A percentile compares a stretch with the other conserved stretches of the same genome.
These are phyloP conservation scores for Pyrenophora teres DNA, from an alignment of 2,329 filamentous ascomycete species.

Conservation along the genomic window DNA sequence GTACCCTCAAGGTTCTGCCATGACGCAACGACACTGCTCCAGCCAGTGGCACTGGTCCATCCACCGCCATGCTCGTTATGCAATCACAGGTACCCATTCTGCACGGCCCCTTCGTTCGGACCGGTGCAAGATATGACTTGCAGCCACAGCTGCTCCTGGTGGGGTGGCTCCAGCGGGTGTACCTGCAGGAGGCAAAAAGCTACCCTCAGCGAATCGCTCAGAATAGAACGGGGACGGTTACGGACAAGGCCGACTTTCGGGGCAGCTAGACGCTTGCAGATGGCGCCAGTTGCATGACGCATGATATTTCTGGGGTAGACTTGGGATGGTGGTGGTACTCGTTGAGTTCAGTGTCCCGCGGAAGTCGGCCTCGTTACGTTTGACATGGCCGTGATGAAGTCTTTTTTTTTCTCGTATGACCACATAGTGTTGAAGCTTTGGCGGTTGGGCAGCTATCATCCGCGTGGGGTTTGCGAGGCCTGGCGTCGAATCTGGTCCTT, in stretches of 20 bases:
- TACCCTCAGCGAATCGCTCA: slow-evolving; percentile 24
- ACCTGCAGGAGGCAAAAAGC: slow-evolving; percentile 39
- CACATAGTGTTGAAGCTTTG: too few relatives aligned
- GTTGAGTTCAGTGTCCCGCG: slow-evolving; percentile 20
- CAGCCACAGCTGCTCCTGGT: slow-evolving; percentile 20
- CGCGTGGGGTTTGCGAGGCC: too few relatives aligned
- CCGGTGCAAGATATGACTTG: slow-evolving; percentile 21
- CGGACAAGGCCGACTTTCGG: slow-evolving; percentile 24
- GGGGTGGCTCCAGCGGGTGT: slow-evolving; percentile 31
- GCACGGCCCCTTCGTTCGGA: slow-evolving; percentile 14
- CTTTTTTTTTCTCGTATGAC: too few relatives aligned
- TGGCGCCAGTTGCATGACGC: slow-evolving; percentile 26
- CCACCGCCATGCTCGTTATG: slow-evolving; percentile 2
- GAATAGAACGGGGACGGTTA: slow-evolving; percentile 21
- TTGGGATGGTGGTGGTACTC: slow-evolving; percentile 13
- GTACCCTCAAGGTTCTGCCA: background rate
- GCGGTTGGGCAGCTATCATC: too few relatives aligned
- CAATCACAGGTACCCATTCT: slow-evolving; percentile 5
- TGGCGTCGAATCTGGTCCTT: too few relatives aligned
- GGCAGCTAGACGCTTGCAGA: slow-evolving; percentile 30
- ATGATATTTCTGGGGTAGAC: slow-evolving; percentile 41
- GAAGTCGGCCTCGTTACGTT: background rate
- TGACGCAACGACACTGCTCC: background rate
- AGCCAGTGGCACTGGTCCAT: background rate
- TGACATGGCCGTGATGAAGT: background rate